These are phyloP conservation scores for Magnusiomyces ingens DNA, from an alignment of 1,139 yeast genomes.

Conservation along the genomic window DNA sequence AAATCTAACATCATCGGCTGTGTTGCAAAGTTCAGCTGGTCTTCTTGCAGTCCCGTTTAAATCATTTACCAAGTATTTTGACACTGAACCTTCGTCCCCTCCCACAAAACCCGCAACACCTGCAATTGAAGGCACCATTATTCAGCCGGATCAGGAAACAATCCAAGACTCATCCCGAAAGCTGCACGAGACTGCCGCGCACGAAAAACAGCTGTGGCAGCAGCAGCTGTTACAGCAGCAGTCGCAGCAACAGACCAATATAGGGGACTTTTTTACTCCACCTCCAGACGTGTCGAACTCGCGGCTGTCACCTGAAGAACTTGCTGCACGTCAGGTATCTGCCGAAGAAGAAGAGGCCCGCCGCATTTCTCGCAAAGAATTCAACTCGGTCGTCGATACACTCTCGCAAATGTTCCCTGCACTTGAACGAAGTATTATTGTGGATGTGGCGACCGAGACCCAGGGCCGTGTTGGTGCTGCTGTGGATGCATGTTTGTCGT, in stretches of 20 bases:
- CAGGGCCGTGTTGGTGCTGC: slow-evolving; percentile 66
- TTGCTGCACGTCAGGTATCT: slow-evolving; percentile 36
- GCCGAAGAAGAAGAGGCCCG: slow-evolving; percentile 35
- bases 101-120: slow-evolving; percentile 7
- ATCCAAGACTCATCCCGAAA: not conserved
- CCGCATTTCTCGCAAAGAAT: slow-evolving; percentile 36
- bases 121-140: not conserved
- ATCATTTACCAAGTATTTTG: slow-evolving; percentile 30
- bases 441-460: slow-evolving; percentile 63
- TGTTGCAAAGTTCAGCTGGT: slow-evolving; percentile 34
- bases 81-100: slow-evolving; percentile 23
- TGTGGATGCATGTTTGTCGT: slow-evolving; percentile 51
- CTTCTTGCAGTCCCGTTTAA: slow-evolving; percentile 33
- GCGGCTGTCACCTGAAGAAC: slow-evolving; percentile 28
- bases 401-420: slow-evolving; percentile 70
- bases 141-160: not conserved
- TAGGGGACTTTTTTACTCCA: not conserved
- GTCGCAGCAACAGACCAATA: too few species aligned
- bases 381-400: slow-evolving; percentile 39
- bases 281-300: not conserved
- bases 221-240: too few species aligned
- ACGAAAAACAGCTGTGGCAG: not conserved
- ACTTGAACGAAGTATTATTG: slow-evolving; percentile 59
- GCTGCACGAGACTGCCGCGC: not conserved
- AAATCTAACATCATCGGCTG: slow-evolving; percentile 30